Evolutionary conservation across 352 stramenopile genomes (phyloP), one percentile per base, ranked within the genome.

Genomic region (Pythium phragmiticola): DNA sequence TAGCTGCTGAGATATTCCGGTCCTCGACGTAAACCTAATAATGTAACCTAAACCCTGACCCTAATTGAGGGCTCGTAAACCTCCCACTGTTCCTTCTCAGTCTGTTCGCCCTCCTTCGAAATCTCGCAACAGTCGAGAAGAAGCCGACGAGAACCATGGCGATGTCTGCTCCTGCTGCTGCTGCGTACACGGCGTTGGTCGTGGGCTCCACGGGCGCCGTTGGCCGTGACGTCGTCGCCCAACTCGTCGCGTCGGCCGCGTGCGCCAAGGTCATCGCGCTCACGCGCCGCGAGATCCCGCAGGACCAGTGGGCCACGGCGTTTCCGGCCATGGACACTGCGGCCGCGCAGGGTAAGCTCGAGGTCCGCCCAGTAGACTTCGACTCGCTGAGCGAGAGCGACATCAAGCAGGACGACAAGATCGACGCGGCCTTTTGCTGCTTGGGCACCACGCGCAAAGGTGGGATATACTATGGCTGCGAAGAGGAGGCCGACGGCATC

Each of bases 141-240:
- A 12, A 45, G 16, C 3, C 39, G 39, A 45, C 7, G 11, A 14
- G 39, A 45, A 45, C 39, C 5, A 49, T 49, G 43, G 21, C 47
- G 21, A 37, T 7, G 12, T 37, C 49, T 34, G 49, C 17, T 49
- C 7, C 49, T 17, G 39, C 53, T 37, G 12, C 42, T 34, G 45
- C 46, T 19, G 33, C 53, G 3, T 90, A 87, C 68, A 77, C 82
- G 11, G 80, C 82, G n/a, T 63, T 91, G 19, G 84, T 93, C 47
- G 78, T 90, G 54, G 84, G 84, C 26, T 82, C 78, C 14, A 93
- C 84, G 12, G 84, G 84, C 37, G 80, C 84, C 28, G 80, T 93
- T 11, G 84, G 82, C 11, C 80, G 84, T 30, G 84, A 93, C 21
- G 63, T 93, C 19, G 78, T 93, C 12, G 77, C 78, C 4, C 74